Percentiles rank a stretch among this genome's conserved stretches.
These are phyloP conservation scores for Schwanniomyces vanrijiae DNA, from an alignment of 805 yeast species.

Conservation along the genomic window DNA sequence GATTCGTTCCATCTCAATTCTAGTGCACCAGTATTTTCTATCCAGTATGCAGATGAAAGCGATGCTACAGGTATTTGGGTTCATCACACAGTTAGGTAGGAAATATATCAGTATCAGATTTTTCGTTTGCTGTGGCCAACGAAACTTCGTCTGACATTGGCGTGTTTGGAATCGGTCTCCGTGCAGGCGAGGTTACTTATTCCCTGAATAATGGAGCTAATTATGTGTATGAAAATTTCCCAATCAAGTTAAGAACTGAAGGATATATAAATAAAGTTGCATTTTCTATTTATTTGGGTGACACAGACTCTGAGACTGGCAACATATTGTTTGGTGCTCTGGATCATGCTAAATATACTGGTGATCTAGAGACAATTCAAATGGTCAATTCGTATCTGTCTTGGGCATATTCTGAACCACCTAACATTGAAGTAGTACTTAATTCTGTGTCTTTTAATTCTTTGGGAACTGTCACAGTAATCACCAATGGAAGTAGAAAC, in stretches of 20 bases:
- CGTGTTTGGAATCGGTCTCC: slow-evolving; percentile 72
- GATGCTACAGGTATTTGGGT: slow-evolving; percentile 59
- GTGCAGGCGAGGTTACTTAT: slow-evolving; percentile 65
- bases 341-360: slow-evolving; percentile 41
- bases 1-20: slow-evolving; percentile 38
- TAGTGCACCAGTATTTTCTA: slow-evolving; percentile 41
- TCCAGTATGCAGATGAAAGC: slow-evolving; percentile 50
- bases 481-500: slow-evolving; percentile 16
- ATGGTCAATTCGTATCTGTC: slow-evolving; percentile 40
- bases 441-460: slow-evolving; percentile 29
- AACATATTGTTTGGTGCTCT: slow-evolving; percentile 43
- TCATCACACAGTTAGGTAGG: slow-evolving; percentile 58
- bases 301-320: slow-evolving; percentile 24
- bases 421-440: slow-evolving; percentile 51
- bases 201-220: no score
- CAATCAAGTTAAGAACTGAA: slow-evolving; percentile 28
- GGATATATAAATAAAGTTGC: slow-evolving; percentile 34
- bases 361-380: slow-evolving; percentile 32
- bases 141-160: slow-evolving; percentile 63
- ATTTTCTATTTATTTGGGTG: slow-evolving; percentile 38
- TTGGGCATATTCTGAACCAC: slow-evolving; percentile 37
- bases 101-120: slow-evolving; percentile 43
- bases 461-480: slow-evolving; percentile 7
- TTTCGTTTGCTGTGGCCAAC: slow-evolving; percentile 77
- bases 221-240: slow-evolving; percentile 40